These are phyloP conservation scores for Saccharomycopsis sp. DNA, from an alignment of 805 yeast genomes.

Conservation along the genomic window DNA sequence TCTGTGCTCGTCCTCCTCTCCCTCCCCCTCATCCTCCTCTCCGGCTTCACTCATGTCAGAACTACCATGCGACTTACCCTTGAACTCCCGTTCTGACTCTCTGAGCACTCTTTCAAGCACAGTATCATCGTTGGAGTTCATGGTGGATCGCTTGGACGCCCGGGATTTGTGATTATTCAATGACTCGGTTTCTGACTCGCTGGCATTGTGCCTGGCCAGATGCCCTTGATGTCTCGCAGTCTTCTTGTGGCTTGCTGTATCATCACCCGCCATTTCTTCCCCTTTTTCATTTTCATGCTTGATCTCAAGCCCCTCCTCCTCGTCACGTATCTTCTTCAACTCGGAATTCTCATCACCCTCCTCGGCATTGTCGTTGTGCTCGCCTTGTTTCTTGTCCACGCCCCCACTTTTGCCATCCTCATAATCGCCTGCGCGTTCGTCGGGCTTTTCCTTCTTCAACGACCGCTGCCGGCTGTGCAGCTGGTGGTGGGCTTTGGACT, in stretches of 20 bases:
- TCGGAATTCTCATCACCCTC: no score
- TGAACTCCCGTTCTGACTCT: slow-evolving; percentile 48
- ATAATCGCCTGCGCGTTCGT: no score
- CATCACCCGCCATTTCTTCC: no score
- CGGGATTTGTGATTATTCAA: not conserved
- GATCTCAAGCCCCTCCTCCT: no score
- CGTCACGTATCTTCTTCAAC: no score
- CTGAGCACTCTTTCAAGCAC: slow-evolving; percentile 36
- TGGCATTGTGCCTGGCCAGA: not conserved
- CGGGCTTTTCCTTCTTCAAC: not conserved
- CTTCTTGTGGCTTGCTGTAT: slow-evolving; percentile 2
- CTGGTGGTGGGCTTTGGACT: no score
- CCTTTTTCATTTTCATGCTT: not conserved
- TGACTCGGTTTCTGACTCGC: not conserved
- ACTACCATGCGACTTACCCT: slow-evolving; percentile 26
- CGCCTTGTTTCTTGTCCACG: no score
- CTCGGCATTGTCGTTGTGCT: no score
- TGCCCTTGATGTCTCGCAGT: no score
- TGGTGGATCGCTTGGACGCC: slow-evolving; percentile 30
- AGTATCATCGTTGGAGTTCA: slow-evolving; percentile 22
- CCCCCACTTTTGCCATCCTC: no score
- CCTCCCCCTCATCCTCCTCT: slow-evolving; percentile 8
- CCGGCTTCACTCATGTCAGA: slow-evolving; percentile 17
- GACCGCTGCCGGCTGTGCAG: no score
- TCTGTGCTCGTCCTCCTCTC: slow-evolving; percentile 1